phyloP scores from a whole-genome alignment of 495 filamentous ascomycete species.

The Bacidia gigantensis region DNA sequence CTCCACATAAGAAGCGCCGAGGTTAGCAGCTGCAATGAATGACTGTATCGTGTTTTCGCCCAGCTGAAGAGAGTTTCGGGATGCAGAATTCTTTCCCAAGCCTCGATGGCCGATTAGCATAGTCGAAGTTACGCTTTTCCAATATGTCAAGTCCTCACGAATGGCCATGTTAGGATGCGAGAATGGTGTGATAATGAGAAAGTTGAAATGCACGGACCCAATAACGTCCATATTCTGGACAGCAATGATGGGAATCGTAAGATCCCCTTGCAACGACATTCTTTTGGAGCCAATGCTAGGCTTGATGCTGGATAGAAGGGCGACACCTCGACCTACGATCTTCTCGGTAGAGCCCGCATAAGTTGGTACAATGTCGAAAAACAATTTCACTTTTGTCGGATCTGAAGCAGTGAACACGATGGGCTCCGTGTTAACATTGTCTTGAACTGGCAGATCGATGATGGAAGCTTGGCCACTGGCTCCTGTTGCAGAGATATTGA shows the following conservation, averaged over 20 bases:
- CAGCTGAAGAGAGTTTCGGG: slow-evolving; percentile 73
- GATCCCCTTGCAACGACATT: slow-evolving; percentile 82
- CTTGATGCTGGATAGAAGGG: slow-evolving; percentile 73
- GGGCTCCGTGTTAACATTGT: slow-evolving; percentile 84
- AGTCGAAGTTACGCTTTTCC: slow-evolving; percentile 68
- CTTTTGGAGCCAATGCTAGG: slow-evolving; percentile 64
- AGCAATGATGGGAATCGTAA: slow-evolving; percentile 81
- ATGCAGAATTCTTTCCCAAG: slow-evolving; percentile 76
- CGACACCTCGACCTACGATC: slow-evolving; percentile 84
- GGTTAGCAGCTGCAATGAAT: slow-evolving; percentile 88
- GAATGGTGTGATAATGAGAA: slow-evolving; percentile 88
- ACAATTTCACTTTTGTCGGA: slow-evolving; percentile 64
- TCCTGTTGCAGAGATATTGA: slow-evolving; percentile 81
- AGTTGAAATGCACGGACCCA: slow-evolving; percentile 90
- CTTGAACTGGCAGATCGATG: slow-evolving; percentile 85
- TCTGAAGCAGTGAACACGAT: slow-evolving; percentile 75
- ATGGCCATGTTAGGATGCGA: slow-evolving; percentile 85
- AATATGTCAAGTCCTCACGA: slow-evolving; percentile 82
- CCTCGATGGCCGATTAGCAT: slow-evolving; percentile 95
- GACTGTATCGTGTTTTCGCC: slow-evolving; percentile 94
- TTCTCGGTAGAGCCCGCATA: slow-evolving; percentile 82
- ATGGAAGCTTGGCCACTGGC: slow-evolving; percentile 75
- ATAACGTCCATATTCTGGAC: slow-evolving; percentile 75
- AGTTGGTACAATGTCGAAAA: slow-evolving; percentile 95
- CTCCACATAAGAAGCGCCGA: slow-evolving; percentile 85